These are phyloP conservation scores for Delphinella strobiligena DNA, from an alignment of 2,329 filamentous ascomycete genomes.

Conservation along the genomic window DNA sequence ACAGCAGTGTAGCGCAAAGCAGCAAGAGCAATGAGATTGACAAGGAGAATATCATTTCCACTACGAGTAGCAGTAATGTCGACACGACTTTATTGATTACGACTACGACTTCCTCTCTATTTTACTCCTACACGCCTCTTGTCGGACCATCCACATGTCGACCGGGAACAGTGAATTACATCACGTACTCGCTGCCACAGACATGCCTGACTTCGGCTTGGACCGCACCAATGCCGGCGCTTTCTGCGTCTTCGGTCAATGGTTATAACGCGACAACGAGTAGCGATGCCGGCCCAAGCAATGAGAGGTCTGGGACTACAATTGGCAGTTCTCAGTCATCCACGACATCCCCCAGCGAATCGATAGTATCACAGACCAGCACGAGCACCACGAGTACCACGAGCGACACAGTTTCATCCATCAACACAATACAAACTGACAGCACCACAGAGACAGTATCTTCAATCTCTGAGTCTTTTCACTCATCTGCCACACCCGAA, in stretches of 20 bases:
- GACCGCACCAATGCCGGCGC: slow-evolving; percentile 12
- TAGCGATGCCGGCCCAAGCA: background rate
- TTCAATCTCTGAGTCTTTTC: too few species aligned
- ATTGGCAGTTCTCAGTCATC: too few species aligned
- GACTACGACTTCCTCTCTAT: background rate
- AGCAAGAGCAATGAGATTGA: background rate
- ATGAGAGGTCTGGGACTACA: too few species aligned
- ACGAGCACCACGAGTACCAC: too few species aligned
- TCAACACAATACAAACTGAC: background rate
- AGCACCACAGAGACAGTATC: background rate
- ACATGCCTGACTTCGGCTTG: slow-evolving; percentile 60
- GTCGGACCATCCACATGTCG: slow-evolving; percentile 26
- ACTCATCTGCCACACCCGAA: too few species aligned
- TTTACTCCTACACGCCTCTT: background rate
- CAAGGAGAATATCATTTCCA: background rate
- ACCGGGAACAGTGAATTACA: slow-evolving; percentile 63
- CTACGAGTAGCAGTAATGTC: background rate
- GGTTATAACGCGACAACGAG: slow-evolving; percentile 3
- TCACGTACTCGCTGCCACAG: slow-evolving; percentile 65
- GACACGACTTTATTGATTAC: background rate
- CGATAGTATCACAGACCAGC: too few species aligned
- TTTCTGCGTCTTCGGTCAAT: slow-evolving; percentile 1
- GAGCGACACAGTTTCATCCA: too few species aligned
- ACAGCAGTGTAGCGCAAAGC: background rate
- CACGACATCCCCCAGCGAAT: too few species aligned